phyloP scores from a whole-genome alignment of 305 asterid species.

The Petunia hybrid region DNA sequence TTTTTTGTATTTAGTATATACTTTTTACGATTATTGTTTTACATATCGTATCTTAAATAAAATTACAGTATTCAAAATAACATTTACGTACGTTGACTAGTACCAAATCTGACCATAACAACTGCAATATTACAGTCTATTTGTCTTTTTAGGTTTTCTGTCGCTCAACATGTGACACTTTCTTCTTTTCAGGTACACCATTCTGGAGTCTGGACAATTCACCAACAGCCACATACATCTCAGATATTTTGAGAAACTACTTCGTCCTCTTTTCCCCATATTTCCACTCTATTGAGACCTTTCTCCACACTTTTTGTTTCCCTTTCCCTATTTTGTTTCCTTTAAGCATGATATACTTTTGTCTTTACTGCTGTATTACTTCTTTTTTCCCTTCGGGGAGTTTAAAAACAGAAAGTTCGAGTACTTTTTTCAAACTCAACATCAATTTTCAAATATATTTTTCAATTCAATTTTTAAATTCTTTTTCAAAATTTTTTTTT shows the following conservation, averaged over 20 bases:
- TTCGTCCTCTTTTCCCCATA: slow-evolving; percentile 8
- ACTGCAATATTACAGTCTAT: background rate
- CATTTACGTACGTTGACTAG: too few species aligned
- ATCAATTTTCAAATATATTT: too few species aligned
- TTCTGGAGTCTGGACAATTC: background rate
- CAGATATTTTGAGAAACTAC: background rate
- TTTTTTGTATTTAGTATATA: too few species aligned
- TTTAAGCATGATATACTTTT: background rate
- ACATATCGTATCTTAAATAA: too few species aligned
- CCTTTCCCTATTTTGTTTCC: background rate
- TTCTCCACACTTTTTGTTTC: background rate
- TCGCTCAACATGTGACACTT: background rate
- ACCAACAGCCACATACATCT: background rate
- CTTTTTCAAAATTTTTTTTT: too few species aligned
- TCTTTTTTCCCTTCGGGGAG: background rate
- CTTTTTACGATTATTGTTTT: too few species aligned
- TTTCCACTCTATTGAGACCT: background rate
- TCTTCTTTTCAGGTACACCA: background rate
- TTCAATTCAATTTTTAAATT: too few species aligned
- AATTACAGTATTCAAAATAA: too few species aligned
- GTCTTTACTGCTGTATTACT: slow-evolving; percentile 3
- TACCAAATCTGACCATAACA: background rate
- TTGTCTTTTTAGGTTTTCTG: background rate
- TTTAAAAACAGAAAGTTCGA: background rate
- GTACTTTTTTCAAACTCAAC: too few species aligned